Percentiles rank a stretch among this genome's conserved stretches.
phyloP scores from a whole-genome alignment of 139 green algal species.

The Coelastrella sp. region DNA sequence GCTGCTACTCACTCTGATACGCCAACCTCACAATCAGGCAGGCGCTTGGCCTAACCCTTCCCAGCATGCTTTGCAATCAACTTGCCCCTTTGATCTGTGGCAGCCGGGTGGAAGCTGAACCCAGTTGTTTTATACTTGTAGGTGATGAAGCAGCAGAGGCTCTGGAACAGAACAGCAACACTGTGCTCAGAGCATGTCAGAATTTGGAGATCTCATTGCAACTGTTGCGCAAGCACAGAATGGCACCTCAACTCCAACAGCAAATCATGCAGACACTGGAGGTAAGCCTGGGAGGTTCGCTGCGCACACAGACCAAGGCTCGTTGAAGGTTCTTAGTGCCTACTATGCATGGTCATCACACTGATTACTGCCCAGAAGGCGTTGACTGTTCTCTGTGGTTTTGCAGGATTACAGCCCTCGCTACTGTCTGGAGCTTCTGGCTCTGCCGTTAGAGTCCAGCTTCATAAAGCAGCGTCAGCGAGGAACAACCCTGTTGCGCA shows the following conservation, averaged over 20 bases:
- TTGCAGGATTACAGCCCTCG: slow-evolving; percentile 52
- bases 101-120: neutral
- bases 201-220: slow-evolving; percentile 55
- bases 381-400: neutral
- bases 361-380: too few species aligned
- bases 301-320: too few species aligned
- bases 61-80: too few species aligned
- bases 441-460: slow-evolving; percentile 45
- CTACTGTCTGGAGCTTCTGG: slow-evolving; percentile 56
- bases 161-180: slow-evolving; percentile 16
- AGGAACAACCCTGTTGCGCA: slow-evolving; percentile 29
- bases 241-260: slow-evolving; percentile 56
- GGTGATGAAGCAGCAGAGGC: slow-evolving; percentile 38
- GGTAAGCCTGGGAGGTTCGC: slow-evolving; percentile 49
- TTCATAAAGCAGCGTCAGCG: neutral
- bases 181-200: slow-evolving; percentile 48
- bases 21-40: too few species aligned
- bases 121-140: neutral
- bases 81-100: too few species aligned
- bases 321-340: too few species aligned
- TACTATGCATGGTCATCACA: neutral
- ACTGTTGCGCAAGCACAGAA: slow-evolving; percentile 27
- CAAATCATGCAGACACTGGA: slow-evolving; percentile 56
- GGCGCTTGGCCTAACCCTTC: too few species aligned
- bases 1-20: too few species aligned